These are phyloP conservation scores for Penicillium paradoxum DNA, from an alignment of 495 filamentous ascomycete species.

Conservation along the genomic window DNA sequence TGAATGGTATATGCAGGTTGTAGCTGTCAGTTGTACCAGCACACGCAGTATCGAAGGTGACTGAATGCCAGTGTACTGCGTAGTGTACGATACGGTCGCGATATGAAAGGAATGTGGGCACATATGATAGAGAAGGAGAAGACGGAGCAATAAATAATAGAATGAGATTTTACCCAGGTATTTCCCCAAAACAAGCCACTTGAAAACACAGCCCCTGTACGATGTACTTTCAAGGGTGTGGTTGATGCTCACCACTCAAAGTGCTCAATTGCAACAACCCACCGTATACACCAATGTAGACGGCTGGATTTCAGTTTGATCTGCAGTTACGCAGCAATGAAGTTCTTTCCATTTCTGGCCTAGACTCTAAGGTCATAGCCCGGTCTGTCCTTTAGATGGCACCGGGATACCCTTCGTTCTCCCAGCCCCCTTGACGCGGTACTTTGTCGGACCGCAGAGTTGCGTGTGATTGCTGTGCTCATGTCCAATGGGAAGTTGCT, in stretches of 20 bases:
- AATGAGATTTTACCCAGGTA: neutral
- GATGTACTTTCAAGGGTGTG: neutral
- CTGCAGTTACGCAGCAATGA: neutral
- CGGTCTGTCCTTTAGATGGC: neutral
- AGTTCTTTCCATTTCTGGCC: too few relatives aligned
- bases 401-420: neutral
- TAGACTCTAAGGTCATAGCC: neutral
- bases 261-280: too few relatives aligned
- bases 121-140: too few relatives aligned
- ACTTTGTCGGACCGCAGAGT: neutral
- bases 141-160: neutral
- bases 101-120: neutral
- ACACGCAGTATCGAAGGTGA: too few relatives aligned
- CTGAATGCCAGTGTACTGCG: too few relatives aligned
- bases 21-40: too few relatives aligned
- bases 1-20: too few relatives aligned
- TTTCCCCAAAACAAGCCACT: neutral
- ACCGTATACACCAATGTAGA: too few relatives aligned
- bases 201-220: neutral
- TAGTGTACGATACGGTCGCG: too few relatives aligned
- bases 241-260: neutral
- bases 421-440: slow-evolving; percentile 1
- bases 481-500: neutral
- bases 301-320: neutral
- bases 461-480: neutral